Percentiles rank a stretch among this genome's conserved stretches.
Evolutionary conservation across 2,329 filamentous ascomycete genomes (phyloP).

Genomic region (Gnomoniopsis sp.): DNA sequence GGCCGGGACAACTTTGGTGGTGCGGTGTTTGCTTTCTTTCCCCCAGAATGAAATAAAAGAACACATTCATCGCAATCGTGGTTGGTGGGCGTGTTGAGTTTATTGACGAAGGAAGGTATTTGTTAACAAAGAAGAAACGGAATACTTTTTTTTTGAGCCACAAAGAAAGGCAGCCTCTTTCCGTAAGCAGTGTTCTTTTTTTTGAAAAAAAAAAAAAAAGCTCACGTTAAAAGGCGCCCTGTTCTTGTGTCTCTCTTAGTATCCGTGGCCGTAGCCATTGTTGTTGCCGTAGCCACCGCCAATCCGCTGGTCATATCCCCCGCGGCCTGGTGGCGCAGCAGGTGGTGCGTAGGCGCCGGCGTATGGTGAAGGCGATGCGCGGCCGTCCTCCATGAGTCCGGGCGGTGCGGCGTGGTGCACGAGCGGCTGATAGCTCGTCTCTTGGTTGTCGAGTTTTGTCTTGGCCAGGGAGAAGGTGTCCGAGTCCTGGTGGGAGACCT

Average conservation of each 20-base stretch:
- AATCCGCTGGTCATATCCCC: constrained; percentile 5
- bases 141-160: background rate
- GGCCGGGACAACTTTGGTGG: background rate
- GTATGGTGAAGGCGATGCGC: constrained; percentile 12
- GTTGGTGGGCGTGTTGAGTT: background rate
- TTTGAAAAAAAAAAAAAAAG: background rate
- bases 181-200: background rate
- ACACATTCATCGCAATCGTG: constrained; percentile 19
- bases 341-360: constrained; percentile 2
- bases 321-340: background rate
- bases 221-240: background rate
- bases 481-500: constrained; percentile 31
- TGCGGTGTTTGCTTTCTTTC: background rate
- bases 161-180: background rate
- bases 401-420: constrained; percentile 38
- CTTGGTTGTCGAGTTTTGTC: constrained; percentile 32
- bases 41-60: constrained; percentile 10
- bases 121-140: constrained; percentile 16
- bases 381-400: constrained; percentile 18
- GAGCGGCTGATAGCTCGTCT: constrained; percentile 24
- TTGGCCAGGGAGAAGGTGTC: constrained; percentile 43
- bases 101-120: constrained; percentile 10
- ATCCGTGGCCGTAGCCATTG: constrained; percentile 4
- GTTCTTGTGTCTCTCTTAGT: background rate
- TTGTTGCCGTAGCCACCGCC: constrained; percentile 3